These are phyloP conservation scores for Chalciporus piperatus DNA, from an alignment of 768 basidiomycete species.

Conservation along the genomic window DNA sequence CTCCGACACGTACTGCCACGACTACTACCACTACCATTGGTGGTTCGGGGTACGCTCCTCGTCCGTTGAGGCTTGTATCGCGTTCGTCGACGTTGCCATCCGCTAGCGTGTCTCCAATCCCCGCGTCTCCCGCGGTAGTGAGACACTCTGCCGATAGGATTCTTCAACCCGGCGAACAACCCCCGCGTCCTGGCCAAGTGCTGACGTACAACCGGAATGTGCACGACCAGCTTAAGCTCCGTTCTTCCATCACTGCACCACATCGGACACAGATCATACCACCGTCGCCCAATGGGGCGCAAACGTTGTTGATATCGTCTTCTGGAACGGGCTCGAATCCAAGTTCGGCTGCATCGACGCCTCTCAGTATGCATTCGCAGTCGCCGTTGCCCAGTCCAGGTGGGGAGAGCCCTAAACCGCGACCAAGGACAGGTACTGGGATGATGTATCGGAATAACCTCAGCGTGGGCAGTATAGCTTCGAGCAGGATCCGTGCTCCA, in stretches of 20 bases:
- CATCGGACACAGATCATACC: constrained; percentile 5
- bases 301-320: constrained; percentile 18
- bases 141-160: constrained; percentile 10
- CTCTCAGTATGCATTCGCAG: constrained; percentile 14
- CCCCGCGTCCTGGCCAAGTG: constrained; percentile 24
- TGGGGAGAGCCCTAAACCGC: constrained; percentile 35
- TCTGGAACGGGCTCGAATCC: constrained; percentile 2
- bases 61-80: constrained; percentile 26
- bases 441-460: constrained; percentile 55
- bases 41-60: constrained; percentile 19
- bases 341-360: constrained; percentile 10
- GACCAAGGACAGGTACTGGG: constrained; percentile 65
- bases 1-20: not conserved
- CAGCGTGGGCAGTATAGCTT: constrained; percentile 19
- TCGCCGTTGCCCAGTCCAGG: constrained; percentile 15
- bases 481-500: constrained; percentile 40
- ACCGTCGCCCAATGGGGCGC: constrained; percentile 20
- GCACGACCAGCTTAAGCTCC: constrained; percentile 32
- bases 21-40: not conserved
- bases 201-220: constrained; percentile 34
- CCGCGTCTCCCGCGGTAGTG: constrained; percentile 4
- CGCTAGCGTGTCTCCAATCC: not conserved
- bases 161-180: constrained; percentile 24
- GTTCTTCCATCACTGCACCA: constrained; percentile 11
- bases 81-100: constrained; percentile 13